Evolutionary conservation across 169 alveolate species (phyloP), one percentile per base, ranked within the genome.

Genomic region (Plasmodium gonderi): DNA sequence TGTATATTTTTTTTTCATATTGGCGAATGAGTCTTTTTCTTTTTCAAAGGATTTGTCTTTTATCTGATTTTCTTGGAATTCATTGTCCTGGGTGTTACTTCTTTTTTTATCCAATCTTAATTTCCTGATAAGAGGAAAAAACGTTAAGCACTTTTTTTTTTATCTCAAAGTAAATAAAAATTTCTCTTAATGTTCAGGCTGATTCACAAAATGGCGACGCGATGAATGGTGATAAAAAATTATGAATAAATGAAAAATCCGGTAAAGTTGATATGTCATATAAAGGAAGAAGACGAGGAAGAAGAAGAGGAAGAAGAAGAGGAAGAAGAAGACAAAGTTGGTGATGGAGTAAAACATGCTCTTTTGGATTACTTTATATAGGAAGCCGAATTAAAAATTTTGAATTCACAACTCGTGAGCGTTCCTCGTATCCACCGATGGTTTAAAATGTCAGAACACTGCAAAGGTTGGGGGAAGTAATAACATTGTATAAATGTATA

Each of bases 351-450:
- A 60, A n/a, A 23, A 5, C 72, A 60, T 60, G 17, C 72, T 79
- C 20, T 12, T 40, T n/a, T 23, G 65, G 26, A 51, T 87, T 87
- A 87, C 93, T 47, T 87, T 74, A 87, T 74, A 44, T 49, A 87
- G 11, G 93, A 87, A 11, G 93, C 78, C 17, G 93, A 87, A 17
- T 87, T 87, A 87, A 87, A 87, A 49, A 87, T 87, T 87, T 76
- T 72, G 36, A 87, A 87, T 87, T 87, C 93, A 26, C 79, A 87
- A 7, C 93, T 87, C 33, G 93, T 51, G 17, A 87, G 87, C 6
- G 93, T 87, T 72, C 93, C 93, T 23, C 93, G 44, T 51, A 87
- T 87, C 93, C 93, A 87, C 14, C 93, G 77, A 65, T 87, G 93
- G 69, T 60, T 87, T 47, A 87, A 47, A 51, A 87, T 87, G 49